A percentile compares a stretch with the other conserved stretches of the same genome.
These are phyloP conservation scores for Theileria equi DNA, from an alignment of 169 alveolate genomes.

Conservation along the genomic window DNA sequence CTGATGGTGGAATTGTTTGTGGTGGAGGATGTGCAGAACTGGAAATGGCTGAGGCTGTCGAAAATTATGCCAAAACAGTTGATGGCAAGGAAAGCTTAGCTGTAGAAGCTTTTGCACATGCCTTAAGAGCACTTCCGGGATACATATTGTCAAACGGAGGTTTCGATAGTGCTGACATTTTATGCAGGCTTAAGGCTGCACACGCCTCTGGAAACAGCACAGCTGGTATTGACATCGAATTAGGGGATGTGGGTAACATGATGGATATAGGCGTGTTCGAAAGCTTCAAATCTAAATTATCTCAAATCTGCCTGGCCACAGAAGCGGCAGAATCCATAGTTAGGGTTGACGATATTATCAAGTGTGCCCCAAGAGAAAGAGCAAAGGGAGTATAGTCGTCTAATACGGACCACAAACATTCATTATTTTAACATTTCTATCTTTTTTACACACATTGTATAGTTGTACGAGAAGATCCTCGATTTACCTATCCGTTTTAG, in stretches of 20 bases:
- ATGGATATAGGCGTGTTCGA: slow-evolving; percentile 92
- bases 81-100: slow-evolving; percentile 97
- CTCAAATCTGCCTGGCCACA: slow-evolving; percentile 95
- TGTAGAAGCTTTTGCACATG: slow-evolving; percentile 96
- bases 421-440: not conserved
- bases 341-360: slow-evolving; percentile 97
- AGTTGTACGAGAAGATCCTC: not conserved
- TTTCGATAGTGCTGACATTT: slow-evolving; percentile 96
- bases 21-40: slow-evolving; percentile 99
- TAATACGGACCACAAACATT: not conserved
- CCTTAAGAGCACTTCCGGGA: slow-evolving; percentile 95
- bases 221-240: slow-evolving; percentile 90
- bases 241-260: slow-evolving; percentile 93
- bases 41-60: slow-evolving; percentile 97
- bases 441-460: not conserved
- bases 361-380: slow-evolving; percentile 97
- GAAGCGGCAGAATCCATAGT: slow-evolving; percentile 99
- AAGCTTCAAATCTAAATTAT: slow-evolving; percentile 93
- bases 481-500: not conserved
- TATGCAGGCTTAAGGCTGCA: slow-evolving; percentile 92
- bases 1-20: slow-evolving; percentile 88
- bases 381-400: slow-evolving; percentile 43
- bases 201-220: slow-evolving; percentile 87
- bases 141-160: slow-evolving; percentile 97
- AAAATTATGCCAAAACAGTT: slow-evolving; percentile 87